Base-by-base conservation (phyloP, 2,329 filamentous ascomycete genomes). In the Xenoacremonium recifei region DNA sequence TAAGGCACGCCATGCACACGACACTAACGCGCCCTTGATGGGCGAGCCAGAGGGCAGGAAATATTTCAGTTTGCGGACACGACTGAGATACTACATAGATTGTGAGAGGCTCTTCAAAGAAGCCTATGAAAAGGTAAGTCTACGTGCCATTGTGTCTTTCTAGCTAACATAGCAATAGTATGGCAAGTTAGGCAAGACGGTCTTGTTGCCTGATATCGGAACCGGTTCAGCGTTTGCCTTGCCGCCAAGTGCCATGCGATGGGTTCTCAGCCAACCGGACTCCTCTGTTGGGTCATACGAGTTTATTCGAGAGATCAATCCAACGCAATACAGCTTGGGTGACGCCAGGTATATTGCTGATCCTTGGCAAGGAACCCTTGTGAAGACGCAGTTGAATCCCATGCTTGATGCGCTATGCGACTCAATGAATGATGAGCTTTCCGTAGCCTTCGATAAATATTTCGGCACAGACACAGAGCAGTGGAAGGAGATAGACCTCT, bases 221-320 rank as follows among this genome's bases (percentile, higher is more conserved):
- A 58, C 65, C 21, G 62, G 64, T 17, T 59, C 62, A 30, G 69
- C 71, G 44, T 49, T 72, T 13, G 60, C 72, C 32, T 47, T 75
- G 13, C 71, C 71, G 0, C 54, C 57, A 5, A 63, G 49, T 25
- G 57, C 63, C 1, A 55, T 73, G 58, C 58, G 61, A 27, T 73
- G 70, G 69, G 49, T 65, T 2, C 45, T 64, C 6, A 49, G 55
- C 3, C 71, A 72, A 37, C 68, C 67, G 1, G 69, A 73, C 2
- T 48, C 50, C 6, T 52, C 63, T 0, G 57, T 72, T 13, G 62
- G 60, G 25, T 49, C 61, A 3, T 36, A 27, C 5, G 50, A 65
- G 9, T 67, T 69, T 1, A 66, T 71, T 32, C 55, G 57, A 2
- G 67, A 73, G 18, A 45, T 66, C 4, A 61, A 70, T 4, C 65